A percentile compares a stretch with the other conserved stretches of the same genome.
Evolutionary conservation across 1,284 basidiomycete genomes (phyloP).

Genomic region (Lentinula novae-zelandiae): DNA sequence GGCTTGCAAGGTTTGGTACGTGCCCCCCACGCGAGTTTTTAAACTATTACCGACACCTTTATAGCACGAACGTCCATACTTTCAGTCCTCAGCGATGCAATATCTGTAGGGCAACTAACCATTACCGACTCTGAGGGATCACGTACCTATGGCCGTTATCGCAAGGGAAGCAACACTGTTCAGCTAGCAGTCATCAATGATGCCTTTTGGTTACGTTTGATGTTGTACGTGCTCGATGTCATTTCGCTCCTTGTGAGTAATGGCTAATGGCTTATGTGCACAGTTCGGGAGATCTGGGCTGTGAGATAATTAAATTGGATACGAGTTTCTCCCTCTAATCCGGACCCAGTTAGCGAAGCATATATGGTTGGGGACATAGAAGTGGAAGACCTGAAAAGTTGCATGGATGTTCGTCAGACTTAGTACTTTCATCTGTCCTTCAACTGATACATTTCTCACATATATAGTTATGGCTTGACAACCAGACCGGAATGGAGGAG

Average conservation of each 20-base stretch:
- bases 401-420: slow-evolving; percentile 69
- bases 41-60: not conserved
- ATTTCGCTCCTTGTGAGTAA: slow-evolving; percentile 14
- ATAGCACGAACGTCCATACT: slow-evolving; percentile 60
- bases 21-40: not conserved
- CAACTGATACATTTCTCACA: slow-evolving; percentile 9
- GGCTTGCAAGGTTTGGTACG: slow-evolving; percentile 43
- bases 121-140: slow-evolving; percentile 58
- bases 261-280: not conserved
- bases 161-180: slow-evolving; percentile 53
- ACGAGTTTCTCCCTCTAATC: not conserved
- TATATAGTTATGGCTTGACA: slow-evolving; percentile 76
- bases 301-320: slow-evolving; percentile 38
- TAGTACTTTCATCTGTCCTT: slow-evolving; percentile 8
- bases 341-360: slow-evolving; percentile 73
- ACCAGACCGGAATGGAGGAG: slow-evolving; percentile 64
- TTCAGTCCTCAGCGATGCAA: slow-evolving; percentile 53
- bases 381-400: slow-evolving; percentile 65
- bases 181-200: slow-evolving; percentile 64
- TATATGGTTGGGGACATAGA: slow-evolving; percentile 84
- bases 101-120: slow-evolving; percentile 57
- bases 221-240: slow-evolving; percentile 44
- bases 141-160: slow-evolving; percentile 52
- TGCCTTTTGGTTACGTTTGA: slow-evolving; percentile 78
- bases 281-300: slow-evolving; percentile 71